Evolutionary conservation across 176 grass and related monocot species (phyloP).

Genomic region (Carex kokanica): DNA sequence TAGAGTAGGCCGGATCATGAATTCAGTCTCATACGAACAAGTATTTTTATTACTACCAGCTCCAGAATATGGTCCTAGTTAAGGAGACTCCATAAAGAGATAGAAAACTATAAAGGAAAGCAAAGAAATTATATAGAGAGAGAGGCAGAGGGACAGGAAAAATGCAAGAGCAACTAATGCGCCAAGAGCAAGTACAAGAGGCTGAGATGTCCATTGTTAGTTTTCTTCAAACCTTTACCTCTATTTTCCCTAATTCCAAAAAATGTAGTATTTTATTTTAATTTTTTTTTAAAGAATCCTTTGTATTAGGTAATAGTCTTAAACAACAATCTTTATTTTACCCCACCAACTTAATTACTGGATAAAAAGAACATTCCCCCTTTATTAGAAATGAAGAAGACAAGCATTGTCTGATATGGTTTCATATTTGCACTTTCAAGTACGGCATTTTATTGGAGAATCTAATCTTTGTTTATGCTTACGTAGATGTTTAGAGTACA

Average conservation of each 20-base stretch:
- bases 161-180: slow-evolving; percentile 16
- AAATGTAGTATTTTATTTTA: not conserved
- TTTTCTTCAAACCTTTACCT: slow-evolving; percentile 9
- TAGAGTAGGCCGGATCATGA: too few relatives aligned
- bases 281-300: not conserved
- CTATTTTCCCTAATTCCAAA: not conserved
- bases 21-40: too few relatives aligned
- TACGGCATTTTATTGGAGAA: slow-evolving; percentile 19
- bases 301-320: not conserved
- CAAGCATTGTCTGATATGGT: not conserved
- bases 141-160: not conserved
- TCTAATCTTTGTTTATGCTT: slow-evolving; percentile 23
- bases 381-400: not conserved
- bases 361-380: not conserved
- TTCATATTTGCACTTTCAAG: slow-evolving; percentile 5
- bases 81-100: not conserved
- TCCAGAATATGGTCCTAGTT: too few relatives aligned
- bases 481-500: not conserved
- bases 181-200: not conserved
- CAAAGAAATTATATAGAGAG: not conserved
- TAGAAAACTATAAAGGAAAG: not conserved
- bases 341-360: not conserved
- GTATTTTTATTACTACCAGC: too few relatives aligned
- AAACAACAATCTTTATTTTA: not conserved
- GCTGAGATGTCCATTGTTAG: slow-evolving; percentile 15